Evolutionary conservation across 352 stramenopile genomes (phyloP), one percentile per base, ranked within the genome.

Genomic region (Phytopythium boreale): DNA sequence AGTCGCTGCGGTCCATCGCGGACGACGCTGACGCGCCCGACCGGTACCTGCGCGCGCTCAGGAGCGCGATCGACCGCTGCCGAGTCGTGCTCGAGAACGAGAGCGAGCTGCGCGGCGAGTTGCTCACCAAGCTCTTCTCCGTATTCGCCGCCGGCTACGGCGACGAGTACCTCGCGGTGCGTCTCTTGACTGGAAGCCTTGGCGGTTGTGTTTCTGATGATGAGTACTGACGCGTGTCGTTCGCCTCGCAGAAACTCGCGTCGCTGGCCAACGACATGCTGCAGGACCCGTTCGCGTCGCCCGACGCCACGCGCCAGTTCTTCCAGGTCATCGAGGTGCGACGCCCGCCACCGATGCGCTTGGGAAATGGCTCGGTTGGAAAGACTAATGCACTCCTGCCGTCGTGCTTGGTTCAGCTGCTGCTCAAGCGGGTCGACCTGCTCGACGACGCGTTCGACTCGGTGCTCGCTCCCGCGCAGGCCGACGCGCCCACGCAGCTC

Each of bases 61-160:
- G 71, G 47, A 82, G 79, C 51, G 66, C 75, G 0, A 66, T 90
- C 34, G 64, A 59, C 2, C 79, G 84, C 19, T 90, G 86, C 53
- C 72, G 87, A 22, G 64, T 90, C 44, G 74, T 94, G 7, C 59
- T 94, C 44, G 88, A 88, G 31, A 76, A 81, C 43, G 82, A 79
- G 12, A 60, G 55, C 22, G 86, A 94, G 46, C 53, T 92, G 60
- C 76, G 76, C 8, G 76, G 74, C 1, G 86, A 94, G 51, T 61
- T 94, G 14, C 61, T 89, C 29, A 90, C 83, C 14, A 90, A 89
- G 51, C 31, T 89, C 4, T 92, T 89, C 59, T 79, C 75, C 14
- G 82, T 71, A 1, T 92, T 90, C 55, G 66, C 76, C 27, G 68
- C 70, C 4, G 75, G 76, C 15, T 92, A 80, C 64, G 82, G 79